A percentile compares a stretch with the other conserved stretches of the same genome.
Evolutionary conservation across 2,329 filamentous ascomycete genomes (phyloP).

Genomic region (Nemania serpens): DNA sequence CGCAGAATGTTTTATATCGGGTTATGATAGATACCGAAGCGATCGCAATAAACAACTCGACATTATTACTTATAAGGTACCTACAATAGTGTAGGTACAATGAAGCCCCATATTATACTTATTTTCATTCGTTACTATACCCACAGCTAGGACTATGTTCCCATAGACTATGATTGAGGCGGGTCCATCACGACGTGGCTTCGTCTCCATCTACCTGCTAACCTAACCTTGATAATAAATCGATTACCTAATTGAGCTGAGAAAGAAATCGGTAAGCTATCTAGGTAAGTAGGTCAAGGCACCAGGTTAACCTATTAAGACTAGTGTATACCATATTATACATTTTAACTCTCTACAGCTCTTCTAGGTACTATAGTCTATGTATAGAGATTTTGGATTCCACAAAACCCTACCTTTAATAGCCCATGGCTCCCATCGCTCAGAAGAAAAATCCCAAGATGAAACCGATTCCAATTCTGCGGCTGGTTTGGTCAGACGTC

Average conservation of each 20-base stretch:
- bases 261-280: neutral
- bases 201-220: neutral
- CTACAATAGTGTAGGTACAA: too few species aligned
- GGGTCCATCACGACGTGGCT: constrained; percentile 7
- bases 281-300: neutral
- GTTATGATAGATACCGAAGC: neutral
- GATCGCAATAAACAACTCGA: neutral
- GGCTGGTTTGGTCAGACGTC: constrained; percentile 11
- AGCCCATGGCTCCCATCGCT: neutral
- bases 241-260: neutral
- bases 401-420: neutral
- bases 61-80: neutral
- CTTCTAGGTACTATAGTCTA: too few species aligned
- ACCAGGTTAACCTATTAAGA: too few species aligned
- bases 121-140: neutral
- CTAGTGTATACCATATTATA: neutral
- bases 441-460: constrained; percentile 11
- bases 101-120: neutral
- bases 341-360: neutral
- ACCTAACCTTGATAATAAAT: neutral
- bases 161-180: constrained; percentile 3
- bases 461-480: constrained; percentile 2
- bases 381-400: constrained; percentile 5
- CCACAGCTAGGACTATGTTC: neutral
- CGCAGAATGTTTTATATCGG: neutral